These are phyloP conservation scores for Bullera alba DNA, from an alignment of 768 basidiomycete genomes.

Conservation along the genomic window DNA sequence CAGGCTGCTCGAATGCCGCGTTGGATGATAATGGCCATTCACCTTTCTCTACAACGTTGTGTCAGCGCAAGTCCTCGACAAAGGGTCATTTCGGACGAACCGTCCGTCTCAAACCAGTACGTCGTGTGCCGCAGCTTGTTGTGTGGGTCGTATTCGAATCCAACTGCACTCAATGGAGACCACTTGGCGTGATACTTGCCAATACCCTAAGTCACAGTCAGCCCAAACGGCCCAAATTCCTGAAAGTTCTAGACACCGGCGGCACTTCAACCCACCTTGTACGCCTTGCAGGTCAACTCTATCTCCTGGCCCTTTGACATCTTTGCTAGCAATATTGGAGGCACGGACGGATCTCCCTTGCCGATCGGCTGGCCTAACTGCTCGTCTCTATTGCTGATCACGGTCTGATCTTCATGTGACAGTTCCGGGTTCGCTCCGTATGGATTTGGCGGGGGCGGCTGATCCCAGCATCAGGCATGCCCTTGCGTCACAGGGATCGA, in stretches of 20 bases:
- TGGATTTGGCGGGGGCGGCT: conserved; percentile 27
- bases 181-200: conserved; percentile 99
- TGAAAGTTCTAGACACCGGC: too few species aligned
- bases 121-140: conserved; percentile 94
- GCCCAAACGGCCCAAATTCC: neutral
- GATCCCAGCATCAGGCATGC: neutral
- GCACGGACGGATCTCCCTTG: conserved; percentile 55
- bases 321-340: conserved; percentile 80
- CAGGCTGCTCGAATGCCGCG: conserved; percentile 68
- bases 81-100: conserved; percentile 19
- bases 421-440: conserved; percentile 32
- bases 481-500: neutral
- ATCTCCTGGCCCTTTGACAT: conserved; percentile 91
- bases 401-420: conserved; percentile 56
- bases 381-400: conserved; percentile 62
- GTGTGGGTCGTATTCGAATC: conserved; percentile 96
- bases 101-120: conserved; percentile 73
- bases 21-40: conserved; percentile 94
- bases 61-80: neutral
- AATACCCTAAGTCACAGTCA: conserved; percentile 59
- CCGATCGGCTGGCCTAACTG: conserved; percentile 77
- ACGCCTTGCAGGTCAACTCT: conserved; percentile 74
- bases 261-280: conserved; percentile 60
- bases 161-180: conserved; percentile 90
- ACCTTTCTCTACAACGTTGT: conserved; percentile 48